Evolutionary conservation across 2,329 filamentous ascomycete species (phyloP).

Genomic region (Xylariaceae sp.): DNA sequence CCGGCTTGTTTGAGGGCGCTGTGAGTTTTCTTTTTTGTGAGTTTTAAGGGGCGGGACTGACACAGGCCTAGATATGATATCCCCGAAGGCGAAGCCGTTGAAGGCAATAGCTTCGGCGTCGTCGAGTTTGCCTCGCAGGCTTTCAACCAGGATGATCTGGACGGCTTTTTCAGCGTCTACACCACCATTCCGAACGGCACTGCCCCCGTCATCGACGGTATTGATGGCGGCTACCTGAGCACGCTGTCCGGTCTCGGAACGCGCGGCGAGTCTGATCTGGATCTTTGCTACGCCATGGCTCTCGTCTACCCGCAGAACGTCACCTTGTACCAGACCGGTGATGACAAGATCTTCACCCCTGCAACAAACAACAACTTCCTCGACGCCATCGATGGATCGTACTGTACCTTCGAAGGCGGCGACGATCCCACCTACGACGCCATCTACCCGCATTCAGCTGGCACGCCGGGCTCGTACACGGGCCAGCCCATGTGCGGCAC

Average conservation of each 20-base stretch:
- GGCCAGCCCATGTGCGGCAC: constrained; percentile 21
- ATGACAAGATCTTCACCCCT: constrained; percentile 22
- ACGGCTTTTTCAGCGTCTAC: constrained; percentile 3
- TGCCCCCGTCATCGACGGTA: constrained; percentile 31
- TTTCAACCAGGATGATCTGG: constrained; percentile 2
- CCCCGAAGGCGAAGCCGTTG: not conserved
- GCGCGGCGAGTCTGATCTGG: constrained; percentile 23
- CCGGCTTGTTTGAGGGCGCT: constrained; percentile 3
- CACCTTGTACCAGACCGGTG: constrained; percentile 24
- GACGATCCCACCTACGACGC: constrained; percentile 21
- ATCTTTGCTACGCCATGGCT: constrained; percentile 24
- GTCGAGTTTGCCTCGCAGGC: not conserved
- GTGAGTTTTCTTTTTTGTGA: not conserved
- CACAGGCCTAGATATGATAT: not conserved
- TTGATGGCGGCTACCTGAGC: constrained; percentile 34
- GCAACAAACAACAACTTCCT: constrained; percentile 26
- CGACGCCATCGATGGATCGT: constrained; percentile 24
- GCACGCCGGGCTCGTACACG: constrained; percentile 18
- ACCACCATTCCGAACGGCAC: constrained; percentile 31
- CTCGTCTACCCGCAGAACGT: constrained; percentile 24
- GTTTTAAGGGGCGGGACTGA: not conserved
- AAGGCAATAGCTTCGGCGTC: not conserved
- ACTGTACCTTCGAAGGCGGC: constrained; percentile 26
- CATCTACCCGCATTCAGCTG: constrained; percentile 14
- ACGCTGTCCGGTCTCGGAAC: constrained; percentile 22